A percentile compares a stretch with the other conserved stretches of the same genome.
Evolutionary conservation across 495 filamentous ascomycete genomes (phyloP).

Genomic region (Chaetomium fimeti): DNA sequence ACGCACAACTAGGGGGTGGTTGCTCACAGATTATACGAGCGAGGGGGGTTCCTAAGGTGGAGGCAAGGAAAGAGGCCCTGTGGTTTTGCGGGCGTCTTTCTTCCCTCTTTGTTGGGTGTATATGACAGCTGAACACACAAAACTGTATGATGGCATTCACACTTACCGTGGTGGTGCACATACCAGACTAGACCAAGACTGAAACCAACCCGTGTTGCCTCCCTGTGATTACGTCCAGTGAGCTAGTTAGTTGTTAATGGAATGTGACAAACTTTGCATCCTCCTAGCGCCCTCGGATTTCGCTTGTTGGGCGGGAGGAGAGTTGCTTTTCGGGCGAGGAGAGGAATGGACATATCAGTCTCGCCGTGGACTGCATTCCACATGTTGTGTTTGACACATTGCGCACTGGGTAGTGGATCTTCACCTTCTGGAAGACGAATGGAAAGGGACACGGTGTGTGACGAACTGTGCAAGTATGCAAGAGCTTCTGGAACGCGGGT

Average conservation of each 20-base stretch:
- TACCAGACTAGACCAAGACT: not conserved
- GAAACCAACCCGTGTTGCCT: not conserved
- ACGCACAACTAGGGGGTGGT: not conserved
- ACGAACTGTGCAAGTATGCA: not conserved
- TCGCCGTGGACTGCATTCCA: not conserved
- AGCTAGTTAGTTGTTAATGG: not conserved
- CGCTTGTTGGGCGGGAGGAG: too few species aligned
- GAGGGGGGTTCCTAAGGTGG: not conserved
- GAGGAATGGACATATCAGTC: not conserved
- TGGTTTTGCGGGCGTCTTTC: not conserved
- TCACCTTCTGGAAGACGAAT: not conserved
- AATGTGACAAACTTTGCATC: not conserved
- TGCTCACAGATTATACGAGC: not conserved
- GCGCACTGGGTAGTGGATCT: not conserved
- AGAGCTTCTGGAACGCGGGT: not conserved
- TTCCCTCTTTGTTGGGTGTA: conserved; percentile 5
- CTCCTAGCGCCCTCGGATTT: too few species aligned
- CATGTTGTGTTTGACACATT: not conserved
- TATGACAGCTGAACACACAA: conserved; percentile 13
- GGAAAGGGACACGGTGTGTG: not conserved
- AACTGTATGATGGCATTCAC: conserved; percentile 16
- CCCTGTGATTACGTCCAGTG: not conserved
- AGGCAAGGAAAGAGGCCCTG: not conserved
- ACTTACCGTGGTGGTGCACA: conserved; percentile 14
- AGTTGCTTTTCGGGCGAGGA: too few species aligned